A percentile compares a stretch with the other conserved stretches of the same genome.
phyloP scores from a whole-genome alignment of 768 basidiomycete genomes.

The Strobilomyces dryophilus region DNA sequence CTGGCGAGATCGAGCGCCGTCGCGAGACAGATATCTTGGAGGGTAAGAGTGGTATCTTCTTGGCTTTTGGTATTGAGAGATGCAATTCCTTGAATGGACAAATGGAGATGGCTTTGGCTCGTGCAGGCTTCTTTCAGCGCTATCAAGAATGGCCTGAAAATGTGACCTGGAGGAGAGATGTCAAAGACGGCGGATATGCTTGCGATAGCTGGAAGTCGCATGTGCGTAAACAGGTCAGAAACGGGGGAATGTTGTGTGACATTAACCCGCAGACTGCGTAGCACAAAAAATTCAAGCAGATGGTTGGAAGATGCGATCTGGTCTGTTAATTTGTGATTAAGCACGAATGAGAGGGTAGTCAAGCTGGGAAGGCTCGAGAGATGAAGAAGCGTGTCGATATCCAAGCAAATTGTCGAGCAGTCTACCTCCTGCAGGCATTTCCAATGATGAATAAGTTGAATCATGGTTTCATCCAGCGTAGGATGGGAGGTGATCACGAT shows the following conservation, averaged over 20 bases:
- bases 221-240: not conserved
- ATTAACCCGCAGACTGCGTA: not conserved
- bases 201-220: not conserved
- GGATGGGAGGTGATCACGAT: not conserved
- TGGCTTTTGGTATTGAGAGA: too few relatives aligned
- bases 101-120: too few relatives aligned
- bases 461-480: not conserved
- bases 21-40: not conserved
- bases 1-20: not conserved
- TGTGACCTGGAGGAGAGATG: not conserved
- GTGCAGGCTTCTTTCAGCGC: not conserved
- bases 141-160: not conserved
- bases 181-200: not conserved
- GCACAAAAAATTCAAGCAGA: not conserved
- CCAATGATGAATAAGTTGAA: not conserved
- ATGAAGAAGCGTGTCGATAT: not conserved
- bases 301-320: not conserved
- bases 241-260: not conserved
- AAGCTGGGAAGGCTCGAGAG: not conserved
- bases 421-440: not conserved
- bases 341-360: not conserved
- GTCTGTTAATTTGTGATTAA: not conserved
- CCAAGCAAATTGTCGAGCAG: not conserved
- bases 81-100: too few relatives aligned
- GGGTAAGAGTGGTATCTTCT: not conserved